These are phyloP conservation scores for Coemansia sp. DNA, from an alignment of 192 early-diverging fungal genomes.

Conservation along the genomic window DNA sequence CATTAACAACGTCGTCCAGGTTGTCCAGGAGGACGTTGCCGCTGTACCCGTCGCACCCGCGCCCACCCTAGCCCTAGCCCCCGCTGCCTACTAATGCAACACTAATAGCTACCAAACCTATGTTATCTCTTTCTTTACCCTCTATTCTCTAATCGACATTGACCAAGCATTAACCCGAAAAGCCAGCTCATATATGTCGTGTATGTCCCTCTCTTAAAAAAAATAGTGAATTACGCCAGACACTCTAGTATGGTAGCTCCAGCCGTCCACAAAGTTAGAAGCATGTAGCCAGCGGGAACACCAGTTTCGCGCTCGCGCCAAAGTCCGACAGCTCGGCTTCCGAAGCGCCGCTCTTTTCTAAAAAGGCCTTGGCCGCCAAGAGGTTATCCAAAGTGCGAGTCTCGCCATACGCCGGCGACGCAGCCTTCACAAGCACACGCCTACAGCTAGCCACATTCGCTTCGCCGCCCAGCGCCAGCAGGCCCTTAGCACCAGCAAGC, in stretches of 20 bases:
- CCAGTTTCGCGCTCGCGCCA: conserved; percentile 18
- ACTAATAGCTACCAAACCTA: neutral
- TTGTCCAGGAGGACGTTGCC: conserved; percentile 47
- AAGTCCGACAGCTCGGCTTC: conserved; percentile 18
- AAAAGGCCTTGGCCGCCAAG: conserved; percentile 20
- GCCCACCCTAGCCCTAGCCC: too few species aligned
- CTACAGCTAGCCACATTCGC: conserved; percentile 13
- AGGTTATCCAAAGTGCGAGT: conserved; percentile 31
- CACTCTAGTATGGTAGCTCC: neutral
- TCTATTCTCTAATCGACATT: conserved; percentile 2
- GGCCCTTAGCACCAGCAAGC: conserved; percentile 23
- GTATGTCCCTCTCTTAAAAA: neutral
- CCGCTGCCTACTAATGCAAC: neutral
- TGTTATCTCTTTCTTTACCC: neutral
- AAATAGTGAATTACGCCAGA: neutral
- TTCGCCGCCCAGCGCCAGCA: conserved; percentile 31
- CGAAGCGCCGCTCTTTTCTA: conserved; percentile 18
- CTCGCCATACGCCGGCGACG: conserved; percentile 14
- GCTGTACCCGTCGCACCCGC: conserved; percentile 12
- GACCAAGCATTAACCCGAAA: neutral
- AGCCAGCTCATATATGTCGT: neutral
- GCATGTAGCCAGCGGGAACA: conserved; percentile 46
- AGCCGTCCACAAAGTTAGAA: conserved; percentile 11
- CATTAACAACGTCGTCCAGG: conserved; percentile 48
- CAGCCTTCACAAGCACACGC: conserved; percentile 12